Evolutionary conservation across 345 rosid genomes (phyloP).

Genomic region (Camelina sativa): DNA sequence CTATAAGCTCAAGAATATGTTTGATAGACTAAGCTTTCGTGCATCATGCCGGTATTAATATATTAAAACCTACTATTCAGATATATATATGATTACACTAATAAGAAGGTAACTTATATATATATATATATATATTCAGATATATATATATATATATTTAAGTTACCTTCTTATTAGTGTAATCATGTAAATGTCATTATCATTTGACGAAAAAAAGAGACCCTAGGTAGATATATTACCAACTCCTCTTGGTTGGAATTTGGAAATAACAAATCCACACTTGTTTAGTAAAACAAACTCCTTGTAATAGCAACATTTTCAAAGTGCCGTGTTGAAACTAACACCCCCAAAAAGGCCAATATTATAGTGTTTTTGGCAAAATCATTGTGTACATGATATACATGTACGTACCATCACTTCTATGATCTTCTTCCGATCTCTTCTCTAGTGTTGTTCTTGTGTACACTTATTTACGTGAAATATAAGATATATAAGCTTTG

Average conservation of each 20-base stretch:
- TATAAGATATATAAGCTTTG: not conserved
- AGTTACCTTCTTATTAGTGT: not conserved
- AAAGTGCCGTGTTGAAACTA: not conserved
- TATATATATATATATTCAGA: too few relatives aligned
- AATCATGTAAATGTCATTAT: not conserved
- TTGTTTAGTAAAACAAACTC: not conserved
- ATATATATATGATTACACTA: too few relatives aligned
- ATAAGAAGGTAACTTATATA: too few relatives aligned
- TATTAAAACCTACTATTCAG: slow-evolving; percentile 12
- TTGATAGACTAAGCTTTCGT: not conserved
- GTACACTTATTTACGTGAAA: not conserved
- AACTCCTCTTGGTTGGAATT: slow-evolving; percentile 16
- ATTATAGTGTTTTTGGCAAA: not conserved
- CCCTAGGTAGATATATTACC: not conserved
- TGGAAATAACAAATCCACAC: slow-evolving; percentile 5
- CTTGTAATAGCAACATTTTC: not conserved
- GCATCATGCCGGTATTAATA: slow-evolving; percentile 15
- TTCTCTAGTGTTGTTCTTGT: not conserved
- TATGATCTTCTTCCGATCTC: too few relatives aligned
- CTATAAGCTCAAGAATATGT: slow-evolving; percentile 16
- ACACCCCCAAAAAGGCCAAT: not conserved
- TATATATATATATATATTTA: too few relatives aligned
- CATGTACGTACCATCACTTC: too few relatives aligned
- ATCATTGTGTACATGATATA: not conserved
- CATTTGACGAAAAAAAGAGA: not conserved